These are phyloP conservation scores for Talaromyces liani DNA, from an alignment of 495 filamentous ascomycete species.

Conservation along the genomic window DNA sequence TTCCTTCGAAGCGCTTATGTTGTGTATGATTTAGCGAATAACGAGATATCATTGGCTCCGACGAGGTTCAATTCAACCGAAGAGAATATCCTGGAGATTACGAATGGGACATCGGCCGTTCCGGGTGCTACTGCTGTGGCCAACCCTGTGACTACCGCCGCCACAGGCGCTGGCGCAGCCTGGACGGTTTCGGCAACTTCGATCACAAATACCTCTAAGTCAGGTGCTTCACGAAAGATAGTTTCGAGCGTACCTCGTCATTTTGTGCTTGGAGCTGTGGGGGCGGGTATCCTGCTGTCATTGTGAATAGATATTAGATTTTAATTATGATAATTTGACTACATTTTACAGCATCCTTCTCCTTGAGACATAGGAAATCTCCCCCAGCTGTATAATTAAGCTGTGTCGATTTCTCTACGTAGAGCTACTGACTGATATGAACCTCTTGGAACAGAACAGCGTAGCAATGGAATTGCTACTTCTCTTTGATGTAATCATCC, in stretches of 20 bases:
- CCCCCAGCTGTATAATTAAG: not conserved
- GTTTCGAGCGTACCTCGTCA: constrained; percentile 17
- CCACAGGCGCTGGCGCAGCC: not conserved
- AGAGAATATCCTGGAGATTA: constrained; percentile 65
- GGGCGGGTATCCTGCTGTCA: constrained; percentile 22
- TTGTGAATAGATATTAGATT: constrained; percentile 9
- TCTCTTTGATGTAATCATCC: not conserved
- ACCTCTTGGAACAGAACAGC: not conserved
- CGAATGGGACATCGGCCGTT: constrained; percentile 51
- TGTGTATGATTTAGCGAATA: constrained; percentile 83
- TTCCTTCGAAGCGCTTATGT: constrained; percentile 90
- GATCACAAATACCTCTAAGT: not conserved
- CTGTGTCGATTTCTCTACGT: not conserved
- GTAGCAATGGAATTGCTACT: not conserved
- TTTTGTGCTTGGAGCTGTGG: constrained; percentile 20
- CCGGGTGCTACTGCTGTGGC: constrained; percentile 63
- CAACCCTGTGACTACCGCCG: constrained; percentile 50
- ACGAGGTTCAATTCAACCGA: constrained; percentile 71
- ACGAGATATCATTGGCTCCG: constrained; percentile 80
- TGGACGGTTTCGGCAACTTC: not conserved
- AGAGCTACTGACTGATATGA: not conserved
- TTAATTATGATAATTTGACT: not conserved
- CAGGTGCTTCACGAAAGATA: not conserved
- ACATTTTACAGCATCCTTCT: not conserved
- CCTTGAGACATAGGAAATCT: not conserved